A percentile compares a stretch with the other conserved stretches of the same genome.
Evolutionary conservation across 169 alveolate genomes (phyloP).

Genomic region (Eimeria maxima): DNA sequence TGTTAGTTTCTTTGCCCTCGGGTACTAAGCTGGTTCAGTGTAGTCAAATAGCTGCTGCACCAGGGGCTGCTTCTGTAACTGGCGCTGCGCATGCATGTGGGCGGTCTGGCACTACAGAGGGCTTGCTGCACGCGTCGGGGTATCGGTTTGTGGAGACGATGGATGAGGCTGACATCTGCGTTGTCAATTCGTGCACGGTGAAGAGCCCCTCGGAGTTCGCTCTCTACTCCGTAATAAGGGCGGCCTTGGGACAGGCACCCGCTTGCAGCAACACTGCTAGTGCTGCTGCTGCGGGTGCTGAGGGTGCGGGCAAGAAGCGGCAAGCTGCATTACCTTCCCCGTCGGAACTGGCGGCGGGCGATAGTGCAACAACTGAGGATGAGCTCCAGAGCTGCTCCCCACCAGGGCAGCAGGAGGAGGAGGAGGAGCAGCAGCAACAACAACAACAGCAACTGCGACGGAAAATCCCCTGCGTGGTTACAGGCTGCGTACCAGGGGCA

Average conservation of each 20-base stretch:
- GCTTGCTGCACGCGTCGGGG: slow-evolving; percentile 85
- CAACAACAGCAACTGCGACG: slow-evolving; percentile 14
- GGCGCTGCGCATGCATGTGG: neutral
- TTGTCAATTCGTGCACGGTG: slow-evolving; percentile 99
- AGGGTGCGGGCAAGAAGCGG: neutral
- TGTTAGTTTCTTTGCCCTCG: too few species aligned
- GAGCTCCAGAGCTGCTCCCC: neutral
- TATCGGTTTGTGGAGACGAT: slow-evolving; percentile 93
- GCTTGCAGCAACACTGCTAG: neutral
- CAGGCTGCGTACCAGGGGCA: slow-evolving; percentile 85
- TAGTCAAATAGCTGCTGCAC: neutral
- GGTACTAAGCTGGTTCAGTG: neutral
- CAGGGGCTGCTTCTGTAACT: neutral
- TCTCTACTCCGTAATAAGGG: slow-evolving; percentile 87
- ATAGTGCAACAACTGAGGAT: neutral
- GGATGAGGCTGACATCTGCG: slow-evolving; percentile 95
- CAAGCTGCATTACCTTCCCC: neutral
- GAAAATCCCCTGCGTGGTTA: slow-evolving; percentile 79
- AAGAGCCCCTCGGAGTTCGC: slow-evolving; percentile 99
- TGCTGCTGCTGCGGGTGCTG: neutral
- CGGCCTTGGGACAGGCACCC: slow-evolving; percentile 84
- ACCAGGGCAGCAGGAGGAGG: slow-evolving; percentile 11
- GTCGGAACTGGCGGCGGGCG: neutral
- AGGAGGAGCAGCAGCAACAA: slow-evolving; percentile 36
- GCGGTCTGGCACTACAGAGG: slow-evolving; percentile 74